phyloP scores from a whole-genome alignment of 495 filamentous ascomycete genomes.

The Aspergillus homomorphus region DNA sequence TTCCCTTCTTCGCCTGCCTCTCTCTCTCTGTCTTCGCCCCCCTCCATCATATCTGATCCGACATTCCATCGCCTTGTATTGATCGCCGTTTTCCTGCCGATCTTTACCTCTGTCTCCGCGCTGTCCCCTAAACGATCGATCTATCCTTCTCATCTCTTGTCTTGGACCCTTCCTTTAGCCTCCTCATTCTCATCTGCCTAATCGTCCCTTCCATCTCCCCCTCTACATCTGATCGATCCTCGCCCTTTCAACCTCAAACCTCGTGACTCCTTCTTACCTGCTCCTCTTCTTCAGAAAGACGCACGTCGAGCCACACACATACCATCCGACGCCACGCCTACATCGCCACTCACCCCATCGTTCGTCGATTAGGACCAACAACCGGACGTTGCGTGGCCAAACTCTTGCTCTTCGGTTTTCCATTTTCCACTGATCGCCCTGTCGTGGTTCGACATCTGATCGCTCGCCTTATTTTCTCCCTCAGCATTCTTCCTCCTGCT shows the following conservation, averaged over 20 bases:
- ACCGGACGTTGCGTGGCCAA: constrained; percentile 11
- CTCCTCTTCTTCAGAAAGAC: constrained; percentile 8
- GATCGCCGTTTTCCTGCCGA: constrained; percentile 21
- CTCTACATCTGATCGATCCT: constrained; percentile 9
- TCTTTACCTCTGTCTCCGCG: constrained; percentile 12
- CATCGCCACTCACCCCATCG: constrained; percentile 15
- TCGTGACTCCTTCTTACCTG: constrained; percentile 8
- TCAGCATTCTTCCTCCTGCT: constrained; percentile 3
- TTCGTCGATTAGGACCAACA: constrained; percentile 8
- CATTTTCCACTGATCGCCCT: constrained; percentile 1
- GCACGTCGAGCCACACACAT: neutral
- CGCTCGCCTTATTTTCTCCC: constrained; percentile 10
- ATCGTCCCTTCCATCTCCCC: constrained; percentile 11
- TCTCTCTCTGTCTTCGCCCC: neutral
- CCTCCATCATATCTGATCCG: constrained; percentile 28
- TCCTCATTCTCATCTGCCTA: neutral
- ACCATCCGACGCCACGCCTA: constrained; percentile 6
- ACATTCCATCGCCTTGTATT: constrained; percentile 17
- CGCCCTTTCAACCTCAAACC: constrained; percentile 4
- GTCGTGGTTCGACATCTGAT: constrained; percentile 11
- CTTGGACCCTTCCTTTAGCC: constrained; percentile 7
- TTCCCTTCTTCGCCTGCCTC: constrained; percentile 1
- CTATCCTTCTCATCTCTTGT: constrained; percentile 12
- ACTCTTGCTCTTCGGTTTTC: constrained; percentile 8
- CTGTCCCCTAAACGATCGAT: constrained; percentile 11